Conservation (phyloP, 495 filamentous ascomycete species). For the Penicillium odoratum region DNA sequence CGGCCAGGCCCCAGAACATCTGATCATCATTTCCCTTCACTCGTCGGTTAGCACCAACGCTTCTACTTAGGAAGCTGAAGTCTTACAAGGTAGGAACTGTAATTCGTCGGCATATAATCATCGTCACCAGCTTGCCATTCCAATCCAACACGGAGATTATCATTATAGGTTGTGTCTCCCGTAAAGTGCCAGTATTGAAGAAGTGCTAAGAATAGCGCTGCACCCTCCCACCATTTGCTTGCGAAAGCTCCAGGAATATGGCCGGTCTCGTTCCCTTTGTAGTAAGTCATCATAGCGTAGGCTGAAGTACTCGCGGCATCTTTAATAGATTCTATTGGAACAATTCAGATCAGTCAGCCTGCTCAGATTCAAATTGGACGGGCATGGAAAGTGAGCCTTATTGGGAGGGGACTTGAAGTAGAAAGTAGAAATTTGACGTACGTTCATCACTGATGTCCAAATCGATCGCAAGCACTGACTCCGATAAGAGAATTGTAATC, state of each 20-base stretch:
- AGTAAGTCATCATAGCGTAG: constrained; percentile 68
- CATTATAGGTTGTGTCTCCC: constrained; percentile 54
- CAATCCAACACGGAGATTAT: constrained; percentile 49
- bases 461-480: constrained; percentile 14
- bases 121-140: constrained; percentile 47
- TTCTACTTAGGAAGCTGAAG: neutral
- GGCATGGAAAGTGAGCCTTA: neutral
- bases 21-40: constrained; percentile 57
- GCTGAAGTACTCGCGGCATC: constrained; percentile 58
- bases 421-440: constrained; percentile 5
- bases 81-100: constrained; percentile 40
- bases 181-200: constrained; percentile 59
- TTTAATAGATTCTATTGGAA: constrained; percentile 61
- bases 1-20: constrained; percentile 57
- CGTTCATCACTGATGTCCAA: constrained; percentile 24
- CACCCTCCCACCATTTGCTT: constrained; percentile 76
- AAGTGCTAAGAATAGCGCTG: constrained; percentile 56
- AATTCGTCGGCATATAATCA: constrained; percentile 51
- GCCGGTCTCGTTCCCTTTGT: constrained; percentile 64
- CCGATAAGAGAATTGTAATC: constrained; percentile 3
- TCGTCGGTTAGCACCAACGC: neutral
- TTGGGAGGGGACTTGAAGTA: neutral
- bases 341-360: neutral
- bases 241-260: constrained; percentile 58
- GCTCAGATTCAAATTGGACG: neutral